Conservation (phyloP, 164 flowering plant species). For the Saururus chinensis region DNA sequence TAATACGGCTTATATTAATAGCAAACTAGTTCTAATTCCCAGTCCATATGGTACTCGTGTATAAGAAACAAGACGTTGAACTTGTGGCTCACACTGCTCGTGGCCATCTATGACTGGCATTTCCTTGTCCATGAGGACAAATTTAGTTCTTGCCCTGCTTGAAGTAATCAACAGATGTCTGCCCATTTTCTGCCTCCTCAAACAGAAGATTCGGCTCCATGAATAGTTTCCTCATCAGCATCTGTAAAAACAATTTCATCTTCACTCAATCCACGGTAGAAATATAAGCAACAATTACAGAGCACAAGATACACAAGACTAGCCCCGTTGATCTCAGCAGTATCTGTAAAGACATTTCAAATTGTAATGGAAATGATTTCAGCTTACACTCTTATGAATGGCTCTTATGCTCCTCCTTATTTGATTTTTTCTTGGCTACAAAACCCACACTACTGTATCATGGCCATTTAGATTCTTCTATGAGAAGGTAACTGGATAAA, state of each 20-base stretch:
- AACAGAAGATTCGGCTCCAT: slow-evolving; percentile 8
- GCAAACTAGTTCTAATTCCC: too few species aligned
- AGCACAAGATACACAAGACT: not conserved
- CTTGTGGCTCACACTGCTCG: not conserved
- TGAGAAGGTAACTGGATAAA: too few species aligned
- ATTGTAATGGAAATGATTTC: too few species aligned
- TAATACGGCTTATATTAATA: too few species aligned
- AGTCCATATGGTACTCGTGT: too few species aligned
- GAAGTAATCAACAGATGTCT: slow-evolving; percentile 11
- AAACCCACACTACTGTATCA: too few species aligned
- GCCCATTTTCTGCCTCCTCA: slow-evolving; percentile 15
- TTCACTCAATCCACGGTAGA: not conserved
- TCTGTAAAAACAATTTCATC: slow-evolving; percentile 1
- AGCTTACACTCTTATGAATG: too few species aligned
- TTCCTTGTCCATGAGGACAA: slow-evolving; percentile 13
- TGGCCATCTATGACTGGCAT: not conserved
- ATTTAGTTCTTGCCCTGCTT: slow-evolving; percentile 14
- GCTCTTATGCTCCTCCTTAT: too few species aligned
- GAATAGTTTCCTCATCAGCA: slow-evolving; percentile 10
- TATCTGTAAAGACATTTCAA: too few species aligned
- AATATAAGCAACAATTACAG: not conserved
- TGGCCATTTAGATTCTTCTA: too few species aligned
- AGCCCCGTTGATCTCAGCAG: slow-evolving; percentile 12
- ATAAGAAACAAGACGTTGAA: too few species aligned
- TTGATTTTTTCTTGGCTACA: too few species aligned